Conservation (phyloP, 2,329 filamentous ascomycete species). For the Exophiala calicioides region DNA sequence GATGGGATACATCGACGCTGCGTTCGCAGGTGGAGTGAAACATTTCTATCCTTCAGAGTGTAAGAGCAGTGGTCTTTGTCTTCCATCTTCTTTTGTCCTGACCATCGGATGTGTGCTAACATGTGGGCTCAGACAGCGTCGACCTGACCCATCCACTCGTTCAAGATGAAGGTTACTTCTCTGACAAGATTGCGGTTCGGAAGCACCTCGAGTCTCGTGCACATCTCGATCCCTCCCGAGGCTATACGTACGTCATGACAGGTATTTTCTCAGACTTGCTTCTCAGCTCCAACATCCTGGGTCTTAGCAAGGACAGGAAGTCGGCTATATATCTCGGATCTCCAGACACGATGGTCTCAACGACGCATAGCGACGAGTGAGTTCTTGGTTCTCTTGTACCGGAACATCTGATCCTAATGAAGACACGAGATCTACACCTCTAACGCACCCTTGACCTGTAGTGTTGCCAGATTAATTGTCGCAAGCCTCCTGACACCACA, state of each 20-base stretch:
- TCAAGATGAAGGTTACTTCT: constrained; percentile 5
- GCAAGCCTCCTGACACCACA: constrained; percentile 4
- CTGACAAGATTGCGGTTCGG: constrained; percentile 4
- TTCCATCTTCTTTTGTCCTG: not conserved
- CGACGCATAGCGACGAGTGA: constrained; percentile 8
- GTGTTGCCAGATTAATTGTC: constrained; percentile 6
- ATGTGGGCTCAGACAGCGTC: constrained; percentile 1
- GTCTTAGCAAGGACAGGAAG: constrained; percentile 4
- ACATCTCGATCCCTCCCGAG: constrained; percentile 5
- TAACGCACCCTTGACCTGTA: not conserved
- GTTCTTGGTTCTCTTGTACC: not conserved
- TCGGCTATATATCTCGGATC: constrained; percentile 1
- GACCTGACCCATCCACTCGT: constrained; percentile 7
- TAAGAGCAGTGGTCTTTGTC: not conserved
- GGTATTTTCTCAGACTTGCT: constrained; percentile 1
- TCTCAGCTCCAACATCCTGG: constrained; percentile 1
- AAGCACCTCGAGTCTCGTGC: constrained; percentile 1
- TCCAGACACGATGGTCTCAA: constrained; percentile 6
- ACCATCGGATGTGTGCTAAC: not conserved
- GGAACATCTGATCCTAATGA: too few relatives aligned
- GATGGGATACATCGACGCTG: constrained; percentile 5
- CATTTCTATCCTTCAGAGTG: constrained; percentile 11
- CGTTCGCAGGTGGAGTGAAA: constrained; percentile 9
- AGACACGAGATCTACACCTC: too few relatives aligned
- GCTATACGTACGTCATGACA: constrained; percentile 9